A percentile compares a stretch with the other conserved stretches of the same genome.
These are phyloP conservation scores for Dichomitus squalens DNA, from an alignment of 1,284 basidiomycete species.

Conservation along the genomic window DNA sequence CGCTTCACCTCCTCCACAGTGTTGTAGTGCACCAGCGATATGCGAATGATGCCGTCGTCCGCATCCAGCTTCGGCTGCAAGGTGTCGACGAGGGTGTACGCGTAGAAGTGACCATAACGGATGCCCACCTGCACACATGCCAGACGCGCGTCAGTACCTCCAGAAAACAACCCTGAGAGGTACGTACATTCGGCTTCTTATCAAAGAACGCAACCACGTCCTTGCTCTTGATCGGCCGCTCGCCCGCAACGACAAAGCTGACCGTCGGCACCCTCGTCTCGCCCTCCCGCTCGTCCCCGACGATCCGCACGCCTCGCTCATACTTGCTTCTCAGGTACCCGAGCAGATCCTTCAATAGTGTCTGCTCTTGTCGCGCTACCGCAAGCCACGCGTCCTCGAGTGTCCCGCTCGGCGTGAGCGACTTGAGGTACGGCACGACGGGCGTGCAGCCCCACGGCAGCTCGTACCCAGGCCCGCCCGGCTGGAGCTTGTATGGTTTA, in stretches of 20 bases:
- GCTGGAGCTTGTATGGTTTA: slow-evolving; percentile 66
- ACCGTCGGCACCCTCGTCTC: slow-evolving; percentile 67
- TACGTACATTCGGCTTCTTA: slow-evolving; percentile 58
- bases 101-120: slow-evolving; percentile 80
- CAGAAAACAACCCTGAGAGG: not conserved
- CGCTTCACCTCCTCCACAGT: slow-evolving; percentile 67
- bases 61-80: slow-evolving; percentile 57
- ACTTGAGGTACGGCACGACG: slow-evolving; percentile 65
- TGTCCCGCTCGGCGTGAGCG: slow-evolving; percentile 50
- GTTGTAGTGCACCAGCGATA: slow-evolving; percentile 84
- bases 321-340: slow-evolving; percentile 42
- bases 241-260: slow-evolving; percentile 68
- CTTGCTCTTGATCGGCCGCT: slow-evolving; percentile 54
- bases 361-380: slow-evolving; percentile 49
- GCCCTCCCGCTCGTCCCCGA: slow-evolving; percentile 57
- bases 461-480: slow-evolving; percentile 77
- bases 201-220: slow-evolving; percentile 70
- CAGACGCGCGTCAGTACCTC: not conserved
- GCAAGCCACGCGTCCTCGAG: slow-evolving; percentile 50
- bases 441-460: slow-evolving; percentile 61
- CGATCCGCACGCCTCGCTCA: slow-evolving; percentile 62
- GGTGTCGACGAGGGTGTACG: slow-evolving; percentile 61
- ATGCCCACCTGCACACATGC: slow-evolving; percentile 68
- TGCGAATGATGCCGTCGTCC: slow-evolving; percentile 70
- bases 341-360: slow-evolving; percentile 44